phyloP scores from a whole-genome alignment of 192 early-diverging fungal genomes.

The Entrophospora sp. region DNA sequence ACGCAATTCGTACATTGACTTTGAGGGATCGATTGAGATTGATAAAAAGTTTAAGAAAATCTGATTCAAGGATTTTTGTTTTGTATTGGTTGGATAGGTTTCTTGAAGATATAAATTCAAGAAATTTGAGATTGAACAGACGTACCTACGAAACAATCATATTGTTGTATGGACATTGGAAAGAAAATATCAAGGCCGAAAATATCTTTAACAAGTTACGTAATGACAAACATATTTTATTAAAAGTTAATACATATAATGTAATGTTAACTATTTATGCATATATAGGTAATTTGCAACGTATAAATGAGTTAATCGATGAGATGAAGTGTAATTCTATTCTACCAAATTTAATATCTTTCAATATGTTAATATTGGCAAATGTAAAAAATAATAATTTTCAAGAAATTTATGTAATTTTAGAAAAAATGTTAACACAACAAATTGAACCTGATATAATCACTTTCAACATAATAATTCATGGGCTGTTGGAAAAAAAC shows the following conservation, averaged over 20 bases:
- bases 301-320: background rate
- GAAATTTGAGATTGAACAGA: background rate
- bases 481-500: background rate
- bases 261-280: background rate
- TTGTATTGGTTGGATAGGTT: background rate
- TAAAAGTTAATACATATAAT: background rate
- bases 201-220: background rate
- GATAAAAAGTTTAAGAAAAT: no score
- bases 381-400: background rate
- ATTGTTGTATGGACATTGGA: background rate
- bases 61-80: no score
- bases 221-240: background rate
- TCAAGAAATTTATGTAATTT: background rate
- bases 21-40: no score
- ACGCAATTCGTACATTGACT: no score
- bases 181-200: background rate
- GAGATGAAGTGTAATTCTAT: background rate
- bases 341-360: background rate
- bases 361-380: background rate
- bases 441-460: background rate
- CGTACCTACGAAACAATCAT: background rate
- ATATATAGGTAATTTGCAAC: background rate
- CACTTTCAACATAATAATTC: slow-evolving; percentile 1
- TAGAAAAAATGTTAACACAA: slow-evolving; percentile 7
- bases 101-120: background rate